Evolutionary conservation across 1,139 yeast species (phyloP), one percentile per base, ranked within the genome.

Genomic region (Yarrowia galli): DNA sequence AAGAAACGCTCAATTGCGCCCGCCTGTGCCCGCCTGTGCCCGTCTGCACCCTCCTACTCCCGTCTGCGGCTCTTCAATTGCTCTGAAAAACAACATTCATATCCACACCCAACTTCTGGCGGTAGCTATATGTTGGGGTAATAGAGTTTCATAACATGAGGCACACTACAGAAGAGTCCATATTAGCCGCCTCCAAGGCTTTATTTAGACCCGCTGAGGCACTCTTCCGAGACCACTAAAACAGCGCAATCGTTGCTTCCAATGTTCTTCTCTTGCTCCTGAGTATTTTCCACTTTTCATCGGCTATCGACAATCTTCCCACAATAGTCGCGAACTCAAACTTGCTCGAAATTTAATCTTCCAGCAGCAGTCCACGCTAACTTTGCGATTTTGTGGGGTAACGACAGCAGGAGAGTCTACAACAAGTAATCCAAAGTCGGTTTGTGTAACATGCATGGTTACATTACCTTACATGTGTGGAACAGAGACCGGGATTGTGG

Each of bases 81-180:
- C 51, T 46, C 51, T 25, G 51, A 46, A 46, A 46, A 9, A n/a
- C 35, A 1, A n/a, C 15, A 16, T 25, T 25, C 51, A 28, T n/a
- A 38, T 49, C 38, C n/a, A n/a, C n/a, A n/a, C n/a, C n/a, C n/a
- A n/a, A n/a, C n/a, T n/a, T n/a, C n/a, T n/a, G n/a, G n/a, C n/a
- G n/a, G n/a, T n/a, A n/a, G n/a, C n/a, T n/a, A 28, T n/a, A 49
- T 49, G 54, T 49, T 49, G 54, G 38, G 54, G 15, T 28, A 49
- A 18, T 49, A 49, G 54, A 49, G 23, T 49, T 49, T 49, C 54
- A 49, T 49, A 28, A n/a, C 38, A 28, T 6, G 35, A 25, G 20
- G n/a, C n/a, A n/a, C n/a, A 25, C 51, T 46, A 46, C 51, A 46
- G 32, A 49, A 49, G 36, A 38, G 54, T 49, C 53, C 20, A 18